Evolutionary conservation across 1,139 yeast species (phyloP), one percentile per base, ranked within the genome.

Genomic region (Scheffersomyces lignicola): DNA sequence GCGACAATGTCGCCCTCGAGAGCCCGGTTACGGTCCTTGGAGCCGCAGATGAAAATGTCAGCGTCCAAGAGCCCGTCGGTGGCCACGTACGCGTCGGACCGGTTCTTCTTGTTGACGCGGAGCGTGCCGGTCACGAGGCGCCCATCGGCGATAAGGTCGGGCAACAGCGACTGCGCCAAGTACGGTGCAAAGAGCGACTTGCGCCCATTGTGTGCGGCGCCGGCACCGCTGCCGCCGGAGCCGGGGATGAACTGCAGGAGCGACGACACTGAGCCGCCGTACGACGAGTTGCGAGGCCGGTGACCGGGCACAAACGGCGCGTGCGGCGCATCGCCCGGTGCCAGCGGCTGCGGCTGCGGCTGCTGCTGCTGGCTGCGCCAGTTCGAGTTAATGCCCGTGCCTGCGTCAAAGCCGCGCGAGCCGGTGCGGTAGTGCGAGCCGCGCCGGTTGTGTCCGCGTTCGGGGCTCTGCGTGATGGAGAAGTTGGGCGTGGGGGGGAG

Each of bases 21-120:
- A 8, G 98, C 97, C 56, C 98, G 81, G 61, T 92, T 92, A 58
- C 98, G 86, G 61, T 92, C 98, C 59, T 92, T 92, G n/a, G 97
- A 90, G 9, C 98, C 98, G 67, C 97, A 94, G 47, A 92, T 92
- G 56, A 89, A 92, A 43, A 92, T 88, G 60, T 92, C 98, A 0
- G 97, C 96, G 61, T 92, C 98, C 44, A 92, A 72, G 29, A 90
- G 74, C 2, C 97, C 97, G 56, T 90, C 97, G 0, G 97, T 92
- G 4, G 97, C 83, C 12, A 92, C 97, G 62, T 94, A 92, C 1
- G 98, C 98, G 61, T 92, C 98, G 1, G 96, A 87, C 51, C 98
- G 77, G 59, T 92, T 92, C 63, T 92, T 92, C 58, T 89, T 89
- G 63, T 92, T 92, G 35, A 92, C 98, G 48, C 98, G 77, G 49